Evolutionary conservation across 179 eudicot genomes (phyloP), one percentile per base, ranked within the genome.

Genomic region (Beta lomatogona): DNA sequence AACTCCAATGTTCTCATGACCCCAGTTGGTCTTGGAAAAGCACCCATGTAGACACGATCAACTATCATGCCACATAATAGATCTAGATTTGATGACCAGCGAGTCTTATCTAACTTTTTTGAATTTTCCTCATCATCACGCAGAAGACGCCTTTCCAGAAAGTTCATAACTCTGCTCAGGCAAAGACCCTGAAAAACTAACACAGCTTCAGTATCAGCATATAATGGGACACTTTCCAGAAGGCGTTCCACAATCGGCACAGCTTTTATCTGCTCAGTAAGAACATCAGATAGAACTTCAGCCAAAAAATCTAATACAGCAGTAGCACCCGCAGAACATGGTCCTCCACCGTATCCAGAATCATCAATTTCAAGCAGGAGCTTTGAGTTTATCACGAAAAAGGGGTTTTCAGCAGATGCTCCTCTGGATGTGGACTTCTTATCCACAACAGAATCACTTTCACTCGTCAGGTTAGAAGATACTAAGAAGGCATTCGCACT

Each of bases 41-140:
- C 97, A 77, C 98, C 98, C 99, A 97, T 95, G 80, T 97, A 97
- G 12, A 87, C 98, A 71, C 99, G 98, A 86, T 97, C 99, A 75
- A 95, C 98, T 70, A 97, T 90, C 89, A 97, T 81, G 90, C 94
- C 88, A 78, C 98, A 95, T 59, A 97, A 83, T 68, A 92, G 90
- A 85, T 95, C 99, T 72, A 97, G 84, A 87, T 97, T 97, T 28
- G 89, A 79, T 63, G 98, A 91, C 99, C 99, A 97, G 14, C 97
- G 91, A 84, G 66, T 88, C 88, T 95, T 93, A 83, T 95, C 99
- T 77, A 97, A 86, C 89, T 89, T 95, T 84, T 92, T 97, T 46
- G 90, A 91, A 82, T 89, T 83, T 89, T 92, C 99, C 86, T 95
- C 98, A 45, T 92, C 98, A 82, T 97, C 98, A 44, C 98, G 97